Evolutionary conservation across 257 asterid genomes (phyloP), one percentile per base, ranked within the genome.

Genomic region (Jacaranda mimosifolia): DNA sequence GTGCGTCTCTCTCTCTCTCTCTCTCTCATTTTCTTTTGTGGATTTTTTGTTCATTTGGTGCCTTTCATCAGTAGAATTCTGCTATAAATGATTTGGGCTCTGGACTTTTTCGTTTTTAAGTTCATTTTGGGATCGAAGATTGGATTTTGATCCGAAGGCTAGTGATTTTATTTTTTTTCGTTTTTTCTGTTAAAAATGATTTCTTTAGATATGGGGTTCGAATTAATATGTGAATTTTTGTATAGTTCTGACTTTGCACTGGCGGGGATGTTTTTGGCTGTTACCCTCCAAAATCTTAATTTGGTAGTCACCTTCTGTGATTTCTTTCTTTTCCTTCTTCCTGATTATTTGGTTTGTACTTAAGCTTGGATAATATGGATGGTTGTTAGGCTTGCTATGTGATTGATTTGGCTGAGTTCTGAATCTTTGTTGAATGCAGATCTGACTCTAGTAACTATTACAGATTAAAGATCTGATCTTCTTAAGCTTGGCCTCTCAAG

Each of bases 61-160:
- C 13, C 60, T 42, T 60, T 46, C 26, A 80, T 74, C 18, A n/a
- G 12, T 62, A 10, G 45, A 52, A 75, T 52, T 74, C 36, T 60
- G 73, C 14, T 45, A 5, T 74, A 13, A 9, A 2, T 36, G 18
- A n/a, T 57, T 35, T 5, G 15, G 49, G 21, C 40, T 56, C 63
- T 67, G 42, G n/a, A n/a, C 15, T 3, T 8, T 17, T 48, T 15
- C 36, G 15, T 9, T 45, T 68, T 6, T 4, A 18, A 68, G 43
- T 68, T 63, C 32, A 46, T 49, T 15, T 70, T 38, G 46, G 71
- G 15, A 26, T 74, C 12, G 21, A 52, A 40, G 58, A 38, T 52
- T 63, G 60, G 69, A 60, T 51, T 74, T 80, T 69, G 62, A 76
- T 35, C 3, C 15, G 52, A 15, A 15, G 13, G 36, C 19, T 8